Conservation (phyloP, 1,284 basidiomycete genomes). For the Dichomitus squalens region DNA sequence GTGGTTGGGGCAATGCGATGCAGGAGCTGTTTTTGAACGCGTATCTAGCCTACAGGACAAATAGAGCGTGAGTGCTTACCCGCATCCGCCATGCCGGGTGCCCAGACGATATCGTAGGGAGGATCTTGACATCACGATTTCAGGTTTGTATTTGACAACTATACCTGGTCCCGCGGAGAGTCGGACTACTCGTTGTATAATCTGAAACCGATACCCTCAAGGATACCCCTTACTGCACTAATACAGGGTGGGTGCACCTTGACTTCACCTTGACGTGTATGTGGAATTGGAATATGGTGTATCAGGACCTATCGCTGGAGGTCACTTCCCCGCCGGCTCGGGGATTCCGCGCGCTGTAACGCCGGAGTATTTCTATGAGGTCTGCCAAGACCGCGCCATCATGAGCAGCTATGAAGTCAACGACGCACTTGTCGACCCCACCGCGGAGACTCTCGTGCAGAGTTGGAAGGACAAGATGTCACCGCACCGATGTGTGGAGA, state of each 20-base stretch:
- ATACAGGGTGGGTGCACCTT: slow-evolving; percentile 29
- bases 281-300: slow-evolving; percentile 12
- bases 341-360: slow-evolving; percentile 38
- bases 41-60: slow-evolving; percentile 34
- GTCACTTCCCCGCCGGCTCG: slow-evolving; percentile 34
- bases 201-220: slow-evolving; percentile 37
- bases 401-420: slow-evolving; percentile 32
- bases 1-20: slow-evolving; percentile 46
- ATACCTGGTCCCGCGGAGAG: slow-evolving; percentile 35
- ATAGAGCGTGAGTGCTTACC: slow-evolving; percentile 36
- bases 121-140: not conserved
- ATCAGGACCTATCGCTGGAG: slow-evolving; percentile 43
- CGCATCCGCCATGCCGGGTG: slow-evolving; percentile 1
- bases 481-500: slow-evolving; percentile 22
- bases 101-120: not conserved
- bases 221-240: slow-evolving; percentile 38
- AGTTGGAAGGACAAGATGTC: slow-evolving; percentile 21
- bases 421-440: slow-evolving; percentile 17
- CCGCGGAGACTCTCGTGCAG: slow-evolving; percentile 17
- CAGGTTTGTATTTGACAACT: slow-evolving; percentile 45
- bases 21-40: slow-evolving; percentile 41
- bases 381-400: slow-evolving; percentile 39
- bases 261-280: slow-evolving; percentile 21
- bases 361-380: slow-evolving; percentile 37
- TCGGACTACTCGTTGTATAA: slow-evolving; percentile 35